Conservation (phyloP, 176 grass and related monocot species). For the Zoysia pacifica region DNA sequence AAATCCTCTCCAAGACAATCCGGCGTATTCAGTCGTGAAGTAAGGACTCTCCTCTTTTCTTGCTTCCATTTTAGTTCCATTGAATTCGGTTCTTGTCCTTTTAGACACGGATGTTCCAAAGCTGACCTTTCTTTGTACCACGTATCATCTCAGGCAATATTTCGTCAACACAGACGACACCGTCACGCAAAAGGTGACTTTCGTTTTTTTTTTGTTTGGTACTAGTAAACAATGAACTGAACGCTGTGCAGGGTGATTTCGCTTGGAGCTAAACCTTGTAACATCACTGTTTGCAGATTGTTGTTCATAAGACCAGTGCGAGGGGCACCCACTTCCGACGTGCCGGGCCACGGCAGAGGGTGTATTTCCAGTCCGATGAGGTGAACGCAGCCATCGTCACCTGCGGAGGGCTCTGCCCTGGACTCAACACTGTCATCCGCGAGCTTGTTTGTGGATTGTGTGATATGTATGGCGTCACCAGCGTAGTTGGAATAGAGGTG, state of each 20-base stretch:
- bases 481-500: constrained; percentile 85
- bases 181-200: constrained; percentile 66
- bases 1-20: constrained; percentile 92
- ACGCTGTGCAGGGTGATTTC: not conserved
- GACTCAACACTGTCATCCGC: constrained; percentile 88
- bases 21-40: constrained; percentile 94
- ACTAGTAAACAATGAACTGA: not conserved
- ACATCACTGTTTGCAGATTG: constrained; percentile 54
- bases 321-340: constrained; percentile 93
- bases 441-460: constrained; percentile 84
- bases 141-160: constrained; percentile 73
- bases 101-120: constrained; percentile 30
- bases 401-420: constrained; percentile 93
- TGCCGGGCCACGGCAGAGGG: constrained; percentile 80
- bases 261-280: constrained; percentile 1
- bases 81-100: constrained; percentile 11
- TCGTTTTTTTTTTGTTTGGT: not conserved
- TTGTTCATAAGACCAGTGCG: constrained; percentile 67
- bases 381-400: constrained; percentile 91
- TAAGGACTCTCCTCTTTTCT: constrained; percentile 51
- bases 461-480: constrained; percentile 88
- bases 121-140: constrained; percentile 47
- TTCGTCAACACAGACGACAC: constrained; percentile 92
- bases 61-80: constrained; percentile 22
- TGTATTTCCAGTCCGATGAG: constrained; percentile 83